Evolutionary conservation across 768 basidiomycete species (phyloP), one percentile per base, ranked within the genome.

Genomic region (Coprinellus aureogranulatus): DNA sequence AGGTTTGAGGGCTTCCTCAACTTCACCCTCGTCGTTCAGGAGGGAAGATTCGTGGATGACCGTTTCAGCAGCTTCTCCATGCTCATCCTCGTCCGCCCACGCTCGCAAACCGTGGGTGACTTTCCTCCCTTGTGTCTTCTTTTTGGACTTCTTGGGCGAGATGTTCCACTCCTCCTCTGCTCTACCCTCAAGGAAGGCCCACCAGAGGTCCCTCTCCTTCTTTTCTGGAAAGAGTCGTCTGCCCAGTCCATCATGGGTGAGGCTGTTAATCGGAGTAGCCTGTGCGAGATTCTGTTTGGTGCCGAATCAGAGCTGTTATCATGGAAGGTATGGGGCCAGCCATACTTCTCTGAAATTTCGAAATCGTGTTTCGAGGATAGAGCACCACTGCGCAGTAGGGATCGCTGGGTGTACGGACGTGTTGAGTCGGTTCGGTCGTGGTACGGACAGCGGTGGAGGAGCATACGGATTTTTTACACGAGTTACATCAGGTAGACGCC

Each of bases 151-250:
- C 66, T 81, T 83, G 11, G 80, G 75, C 22, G 34, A 34, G 14
- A 81, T 77, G 65, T 79, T 80, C 90, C 90, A 92, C 41, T 81
- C 83, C 30, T 78, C 76, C 65, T 84, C 81, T n/a, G 88, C 85
- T 61, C 76, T 75, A 31, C 90, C 91, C 45, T 82, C 74, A 4
- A 93, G 70, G 61, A 86, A 93, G 16, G 80, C 79, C 91, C 91
- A 92, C 91, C 91, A 93, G 18, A 76, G 70, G 60, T 90, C 87
- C 55, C 91, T 79, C 58, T 89, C 84, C 65, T 81, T 85, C 66
- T 80, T 86, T 50, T 88, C 86, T 25, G 90, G 90, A 59, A 90
- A 79, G 41, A 78, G 56, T 59, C 72, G 79, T 16, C 59, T 68
- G 45, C 59, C 49, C 26, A 50, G 59, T 26, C n/a, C n/a, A n/a